Evolutionary conservation across 768 basidiomycete genomes (phyloP).

Genomic region (Termitomyces sp.): DNA sequence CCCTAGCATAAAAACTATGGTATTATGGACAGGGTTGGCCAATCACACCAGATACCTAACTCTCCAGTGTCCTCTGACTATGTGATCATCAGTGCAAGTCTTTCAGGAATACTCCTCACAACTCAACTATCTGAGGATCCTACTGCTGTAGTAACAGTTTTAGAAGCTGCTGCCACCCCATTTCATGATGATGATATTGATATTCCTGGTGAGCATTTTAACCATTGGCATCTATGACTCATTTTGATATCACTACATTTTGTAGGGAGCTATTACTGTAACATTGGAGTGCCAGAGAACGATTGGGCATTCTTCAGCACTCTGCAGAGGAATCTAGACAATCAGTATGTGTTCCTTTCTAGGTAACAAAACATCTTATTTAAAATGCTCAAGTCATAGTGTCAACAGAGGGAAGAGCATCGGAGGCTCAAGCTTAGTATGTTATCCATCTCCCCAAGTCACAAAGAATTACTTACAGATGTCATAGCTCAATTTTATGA

Average conservation of each 20-base stretch:
- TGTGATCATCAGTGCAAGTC: not conserved
- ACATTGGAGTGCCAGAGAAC: not conserved
- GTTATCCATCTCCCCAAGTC: not conserved
- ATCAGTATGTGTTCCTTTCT: not conserved
- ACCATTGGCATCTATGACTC: too few species aligned
- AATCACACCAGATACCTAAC: too few species aligned
- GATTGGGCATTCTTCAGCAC: constrained; percentile 2
- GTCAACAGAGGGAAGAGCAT: not conserved
- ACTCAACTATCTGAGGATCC: not conserved
- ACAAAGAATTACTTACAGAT: not conserved
- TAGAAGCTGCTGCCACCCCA: not conserved
- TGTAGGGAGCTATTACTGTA: too few species aligned
- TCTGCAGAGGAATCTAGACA: not conserved
- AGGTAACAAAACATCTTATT: not conserved
- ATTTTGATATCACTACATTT: too few species aligned
- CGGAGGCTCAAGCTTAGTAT: not conserved
- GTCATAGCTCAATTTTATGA: not conserved
- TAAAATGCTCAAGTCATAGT: not conserved
- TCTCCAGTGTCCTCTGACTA: constrained; percentile 2
- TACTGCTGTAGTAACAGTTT: not conserved
- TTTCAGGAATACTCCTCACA: not conserved
- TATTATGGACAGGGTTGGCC: too few species aligned
- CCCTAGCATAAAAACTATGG: too few species aligned
- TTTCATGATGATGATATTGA: constrained; percentile 1
- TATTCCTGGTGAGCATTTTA: not conserved